Evolutionary conservation across 345 rosid species (phyloP).

Genomic region (Arabidopsis arenosa): DNA sequence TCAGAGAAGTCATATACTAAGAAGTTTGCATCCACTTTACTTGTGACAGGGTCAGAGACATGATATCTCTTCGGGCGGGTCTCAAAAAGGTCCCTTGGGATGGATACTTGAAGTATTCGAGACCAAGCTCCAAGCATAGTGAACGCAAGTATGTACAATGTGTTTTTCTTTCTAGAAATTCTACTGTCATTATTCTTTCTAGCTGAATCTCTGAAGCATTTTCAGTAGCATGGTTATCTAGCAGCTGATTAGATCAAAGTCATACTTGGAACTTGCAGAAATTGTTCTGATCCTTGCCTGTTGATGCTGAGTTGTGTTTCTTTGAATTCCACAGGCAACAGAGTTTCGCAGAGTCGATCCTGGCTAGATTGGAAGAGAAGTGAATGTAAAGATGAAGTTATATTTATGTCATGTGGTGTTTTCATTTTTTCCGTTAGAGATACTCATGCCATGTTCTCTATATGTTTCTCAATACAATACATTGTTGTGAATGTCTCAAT

Average conservation of each 20-base stretch:
- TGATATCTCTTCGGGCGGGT: constrained; percentile 91
- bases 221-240: neutral
- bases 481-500: constrained; percentile 24
- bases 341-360: constrained; percentile 84
- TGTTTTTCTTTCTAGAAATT: constrained; percentile 16
- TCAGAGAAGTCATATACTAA: constrained; percentile 19
- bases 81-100: constrained; percentile 99
- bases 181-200: constrained; percentile 5
- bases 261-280: constrained; percentile 4
- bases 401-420: neutral
- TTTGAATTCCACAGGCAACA: constrained; percentile 71
- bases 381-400: constrained; percentile 44
- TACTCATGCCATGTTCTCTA: neutral
- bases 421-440: neutral
- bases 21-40: constrained; percentile 1
- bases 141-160: constrained; percentile 80
- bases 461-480: neutral
- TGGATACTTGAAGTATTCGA: constrained; percentile 92
- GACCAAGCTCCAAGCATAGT: constrained; percentile 95
- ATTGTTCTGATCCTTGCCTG: neutral
- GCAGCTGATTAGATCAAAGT: no score
- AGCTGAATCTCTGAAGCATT: constrained; percentile 6
- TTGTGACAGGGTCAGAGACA: constrained; percentile 78
- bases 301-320: constrained; percentile 25
- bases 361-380: constrained; percentile 75